Conservation (phyloP, 2,329 filamentous ascomycete genomes). For the Helotiales sp. region DNA sequence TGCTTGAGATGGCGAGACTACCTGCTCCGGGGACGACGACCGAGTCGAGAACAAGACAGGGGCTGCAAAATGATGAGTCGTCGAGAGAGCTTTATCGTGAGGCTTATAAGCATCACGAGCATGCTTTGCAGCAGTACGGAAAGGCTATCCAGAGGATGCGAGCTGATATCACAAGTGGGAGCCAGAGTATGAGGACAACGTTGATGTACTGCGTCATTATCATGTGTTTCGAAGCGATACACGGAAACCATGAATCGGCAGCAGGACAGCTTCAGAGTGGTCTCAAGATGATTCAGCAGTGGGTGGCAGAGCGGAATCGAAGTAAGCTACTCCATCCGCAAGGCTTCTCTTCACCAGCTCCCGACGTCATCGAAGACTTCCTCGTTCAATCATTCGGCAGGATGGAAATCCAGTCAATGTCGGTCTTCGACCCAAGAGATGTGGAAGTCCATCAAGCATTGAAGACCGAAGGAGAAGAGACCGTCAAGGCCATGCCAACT, state of each 20-base stretch:
- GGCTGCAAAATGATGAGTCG: not conserved
- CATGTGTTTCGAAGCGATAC: slow-evolving; percentile 23
- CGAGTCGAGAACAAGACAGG: not conserved
- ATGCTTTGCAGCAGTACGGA: slow-evolving; percentile 21
- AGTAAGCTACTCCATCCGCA: slow-evolving; percentile 14
- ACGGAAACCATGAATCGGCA: slow-evolving; percentile 24
- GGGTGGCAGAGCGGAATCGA: slow-evolving; percentile 26
- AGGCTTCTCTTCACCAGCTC: slow-evolving; percentile 26
- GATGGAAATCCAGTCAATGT: slow-evolving; percentile 62
- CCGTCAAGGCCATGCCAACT: slow-evolving; percentile 21
- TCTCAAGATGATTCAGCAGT: slow-evolving; percentile 32
- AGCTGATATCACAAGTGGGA: slow-evolving; percentile 11
- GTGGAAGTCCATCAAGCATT: slow-evolving; percentile 16
- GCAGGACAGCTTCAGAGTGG: slow-evolving; percentile 22
- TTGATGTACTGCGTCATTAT: slow-evolving; percentile 24
- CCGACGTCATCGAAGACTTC: slow-evolving; percentile 48
- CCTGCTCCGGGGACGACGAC: not conserved
- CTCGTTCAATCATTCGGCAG: slow-evolving; percentile 61
- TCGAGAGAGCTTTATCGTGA: slow-evolving; percentile 2
- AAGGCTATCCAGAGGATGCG: slow-evolving; percentile 22
- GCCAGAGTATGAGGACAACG: slow-evolving; percentile 17
- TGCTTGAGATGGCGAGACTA: not conserved
- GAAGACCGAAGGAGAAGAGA: slow-evolving; percentile 20
- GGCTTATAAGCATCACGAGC: slow-evolving; percentile 17
- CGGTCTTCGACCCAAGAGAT: slow-evolving; percentile 37